phyloP scores from a whole-genome alignment of 139 green algal genomes.

The Chlorella sp. region DNA sequence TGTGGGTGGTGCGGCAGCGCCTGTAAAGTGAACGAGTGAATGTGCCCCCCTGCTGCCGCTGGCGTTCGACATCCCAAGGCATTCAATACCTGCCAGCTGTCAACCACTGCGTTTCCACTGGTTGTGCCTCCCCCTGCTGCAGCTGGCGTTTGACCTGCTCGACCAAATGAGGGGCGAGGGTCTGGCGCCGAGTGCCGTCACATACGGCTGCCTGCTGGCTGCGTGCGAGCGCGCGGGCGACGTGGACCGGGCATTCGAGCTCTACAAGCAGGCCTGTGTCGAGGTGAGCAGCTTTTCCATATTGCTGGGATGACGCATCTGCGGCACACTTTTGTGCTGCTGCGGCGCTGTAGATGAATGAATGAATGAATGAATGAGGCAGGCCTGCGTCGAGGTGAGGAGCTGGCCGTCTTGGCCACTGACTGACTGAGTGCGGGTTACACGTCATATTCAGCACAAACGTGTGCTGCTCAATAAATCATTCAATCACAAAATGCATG shows the following conservation, averaged over 20 bases:
- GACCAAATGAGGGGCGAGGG: slow-evolving; percentile 50
- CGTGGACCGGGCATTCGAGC: slow-evolving; percentile 54
- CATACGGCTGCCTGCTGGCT: slow-evolving; percentile 70
- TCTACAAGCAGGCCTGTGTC: slow-evolving; percentile 63
- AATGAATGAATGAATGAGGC: too few species aligned
- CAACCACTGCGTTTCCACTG: neutral
- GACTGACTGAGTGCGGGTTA: too few species aligned
- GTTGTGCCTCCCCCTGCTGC: neutral
- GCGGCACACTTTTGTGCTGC: too few species aligned
- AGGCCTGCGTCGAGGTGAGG: neutral
- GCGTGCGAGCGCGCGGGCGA: slow-evolving; percentile 49
- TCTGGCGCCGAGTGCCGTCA: slow-evolving; percentile 59
- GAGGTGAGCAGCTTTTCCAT: slow-evolving; percentile 8
- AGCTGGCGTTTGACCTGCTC: slow-evolving; percentile 53
- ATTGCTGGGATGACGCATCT: too few species aligned
- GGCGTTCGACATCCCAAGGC: too few species aligned
- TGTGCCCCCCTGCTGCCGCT: too few species aligned
- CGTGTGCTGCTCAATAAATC: too few species aligned
- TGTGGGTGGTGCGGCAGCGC: too few species aligned
- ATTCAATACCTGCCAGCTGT: neutral
- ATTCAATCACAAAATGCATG: too few species aligned
- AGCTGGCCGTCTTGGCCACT: neutral
- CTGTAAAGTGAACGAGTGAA: too few species aligned
- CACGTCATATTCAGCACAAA: too few species aligned
- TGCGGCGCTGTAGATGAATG: too few species aligned